Evolutionary conservation across 78 protist genomes (phyloP), one percentile per base, ranked within the genome.

Genomic region (Chrysochromulina parva): DNA sequence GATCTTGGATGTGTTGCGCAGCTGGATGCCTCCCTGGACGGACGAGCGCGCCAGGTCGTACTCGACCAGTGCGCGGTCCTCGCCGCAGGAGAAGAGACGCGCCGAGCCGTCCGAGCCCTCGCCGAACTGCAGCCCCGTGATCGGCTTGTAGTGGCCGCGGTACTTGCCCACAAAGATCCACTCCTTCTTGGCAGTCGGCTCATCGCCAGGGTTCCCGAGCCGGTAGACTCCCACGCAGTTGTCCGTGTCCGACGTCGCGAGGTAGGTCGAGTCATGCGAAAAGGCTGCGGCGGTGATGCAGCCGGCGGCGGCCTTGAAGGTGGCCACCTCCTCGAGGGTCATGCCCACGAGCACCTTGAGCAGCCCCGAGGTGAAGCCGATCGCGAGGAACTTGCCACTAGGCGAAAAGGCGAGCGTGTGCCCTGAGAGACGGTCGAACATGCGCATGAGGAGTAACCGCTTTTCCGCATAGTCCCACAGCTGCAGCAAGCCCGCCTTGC

Each of bases 101-200:
- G 82, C 48, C 57, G 0, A 3, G 55, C 16, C 53, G 7, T 22
- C 67, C 11, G 14, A 50, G 54, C 2, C 14, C 85, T 11, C 4
- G 66, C 91, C 87, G 89, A 95, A 95, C 71, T 17, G 50, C 17
- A 93, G 89, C 6, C 93, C 96, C 9, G 93, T 69, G 78, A 95
- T 91, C 16, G 84, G 73, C 47, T 62, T 53, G 52, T 58, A 17
- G 90, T 95, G 96, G 1, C 90, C 38, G 11, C 92, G 55, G 73
- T 88, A 71, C 53, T 90, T 55, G 24, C 95, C 95, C 54, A 95
- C 16, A 69, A 89, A 93, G 38, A 38, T 87, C 94, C 95, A 95
- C 62, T 90, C 93, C 1, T 4, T 59, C 6, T 92, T 1, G 55
- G 57, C 48, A 80, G 71, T 65, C 52, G 69, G 26, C 74, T 89